Percentiles rank a stretch among this genome's conserved stretches.
These are phyloP conservation scores for Trifolium dubium DNA, from an alignment of 306 rosid genomes.

Conservation along the genomic window DNA sequence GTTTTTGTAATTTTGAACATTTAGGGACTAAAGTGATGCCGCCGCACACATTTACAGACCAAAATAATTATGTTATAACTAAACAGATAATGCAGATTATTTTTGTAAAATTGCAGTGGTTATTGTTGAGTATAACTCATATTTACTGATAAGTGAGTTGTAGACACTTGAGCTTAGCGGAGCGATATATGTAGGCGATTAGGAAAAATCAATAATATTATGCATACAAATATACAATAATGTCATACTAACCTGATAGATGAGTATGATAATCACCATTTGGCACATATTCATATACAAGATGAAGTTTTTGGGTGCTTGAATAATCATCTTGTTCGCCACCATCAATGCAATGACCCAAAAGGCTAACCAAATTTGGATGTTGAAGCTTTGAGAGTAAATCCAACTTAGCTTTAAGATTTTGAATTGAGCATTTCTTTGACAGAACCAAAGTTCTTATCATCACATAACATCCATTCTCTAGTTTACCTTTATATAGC, in stretches of 20 bases:
- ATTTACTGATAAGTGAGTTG: no score
- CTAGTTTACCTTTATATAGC: conserved; percentile 80
- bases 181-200: no score
- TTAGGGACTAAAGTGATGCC: not conserved
- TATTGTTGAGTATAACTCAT: no score
- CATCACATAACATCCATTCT: conserved; percentile 63
- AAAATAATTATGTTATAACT: not conserved
- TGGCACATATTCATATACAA: conserved; percentile 70
- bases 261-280: conserved; percentile 60
- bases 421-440: conserved; percentile 69
- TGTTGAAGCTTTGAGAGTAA: conserved; percentile 85
- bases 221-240: not conserved
- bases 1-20: not conserved
- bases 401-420: conserved; percentile 74
- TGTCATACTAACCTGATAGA: conserved; percentile 66
- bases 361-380: conserved; percentile 81
- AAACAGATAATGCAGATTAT: no score
- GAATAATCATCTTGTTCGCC: conserved; percentile 65
- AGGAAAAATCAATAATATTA: not conserved
- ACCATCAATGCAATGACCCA: conserved; percentile 77
- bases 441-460: conserved; percentile 59
- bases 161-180: no score
- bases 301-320: conserved; percentile 59
- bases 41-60: not conserved
- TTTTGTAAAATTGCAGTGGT: no score